Conservation (phyloP, 257 asterid genomes). For the Solanum chiquidenum region DNA sequence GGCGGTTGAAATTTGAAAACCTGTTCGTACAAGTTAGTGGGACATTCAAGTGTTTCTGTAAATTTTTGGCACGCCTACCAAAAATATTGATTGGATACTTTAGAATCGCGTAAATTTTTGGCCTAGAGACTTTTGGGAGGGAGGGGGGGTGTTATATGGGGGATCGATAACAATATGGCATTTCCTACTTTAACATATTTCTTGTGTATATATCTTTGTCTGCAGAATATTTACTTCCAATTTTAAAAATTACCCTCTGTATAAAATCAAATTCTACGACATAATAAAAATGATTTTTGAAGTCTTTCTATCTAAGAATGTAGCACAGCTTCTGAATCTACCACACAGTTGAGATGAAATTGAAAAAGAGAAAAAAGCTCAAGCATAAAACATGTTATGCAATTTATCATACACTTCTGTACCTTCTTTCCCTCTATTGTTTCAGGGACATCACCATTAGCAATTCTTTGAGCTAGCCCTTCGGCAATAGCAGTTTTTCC, state of each 20-base stretch:
- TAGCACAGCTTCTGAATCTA: not conserved
- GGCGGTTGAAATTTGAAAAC: not conserved
- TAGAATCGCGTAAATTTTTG: not conserved
- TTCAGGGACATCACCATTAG: constrained; percentile 18
- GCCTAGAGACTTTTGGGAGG: not conserved
- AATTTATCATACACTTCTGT: not conserved
- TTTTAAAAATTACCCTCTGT: not conserved
- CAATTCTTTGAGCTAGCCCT: constrained; percentile 23
- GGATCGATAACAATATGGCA: not conserved
- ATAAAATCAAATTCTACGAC: not conserved
- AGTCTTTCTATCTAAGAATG: not conserved
- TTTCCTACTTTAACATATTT: not conserved
- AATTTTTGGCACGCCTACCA: not conserved
- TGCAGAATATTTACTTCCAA: not conserved
- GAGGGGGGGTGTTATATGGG: not conserved
- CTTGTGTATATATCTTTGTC: not conserved
- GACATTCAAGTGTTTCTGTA: not conserved
- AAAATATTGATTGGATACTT: not conserved
- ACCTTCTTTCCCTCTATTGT: constrained; percentile 31
- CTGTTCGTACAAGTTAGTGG: not conserved
- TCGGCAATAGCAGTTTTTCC: constrained; percentile 39
- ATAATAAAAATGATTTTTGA: not conserved
- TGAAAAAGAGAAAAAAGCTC: not conserved
- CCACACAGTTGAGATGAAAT: not conserved
- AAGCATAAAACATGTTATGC: not conserved